Percentiles rank a stretch among this genome's conserved stretches.
Conservation (phyloP, 2,329 filamentous ascomycete species). For the Xylaria polymorpha region DNA sequence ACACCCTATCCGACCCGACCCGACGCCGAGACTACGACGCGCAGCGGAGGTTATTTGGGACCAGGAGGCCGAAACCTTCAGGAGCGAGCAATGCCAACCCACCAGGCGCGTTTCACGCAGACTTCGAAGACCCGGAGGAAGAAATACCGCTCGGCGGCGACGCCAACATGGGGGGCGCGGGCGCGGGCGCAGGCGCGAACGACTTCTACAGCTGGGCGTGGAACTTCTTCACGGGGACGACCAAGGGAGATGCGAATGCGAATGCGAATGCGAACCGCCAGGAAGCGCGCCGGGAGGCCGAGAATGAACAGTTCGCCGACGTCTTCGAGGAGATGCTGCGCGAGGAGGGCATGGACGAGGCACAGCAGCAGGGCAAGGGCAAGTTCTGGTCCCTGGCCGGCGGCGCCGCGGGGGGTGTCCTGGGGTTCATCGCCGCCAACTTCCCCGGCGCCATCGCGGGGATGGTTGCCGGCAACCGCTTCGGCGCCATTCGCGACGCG, state of each 20-base stretch:
- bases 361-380: slow-evolving; percentile 67
- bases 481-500: slow-evolving; percentile 90
- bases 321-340: slow-evolving; percentile 91
- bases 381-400: slow-evolving; percentile 91
- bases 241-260: slow-evolving; percentile 44
- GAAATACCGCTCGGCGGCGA: slow-evolving; percentile 57
- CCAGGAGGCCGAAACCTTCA: slow-evolving; percentile 55
- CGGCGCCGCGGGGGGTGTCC: slow-evolving; percentile 84
- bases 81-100: slow-evolving; percentile 48
- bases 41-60: slow-evolving; percentile 70
- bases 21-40: slow-evolving; percentile 87
- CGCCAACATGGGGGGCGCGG: slow-evolving; percentile 50
- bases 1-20: slow-evolving; percentile 82
- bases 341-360: slow-evolving; percentile 84
- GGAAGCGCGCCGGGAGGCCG: slow-evolving; percentile 64
- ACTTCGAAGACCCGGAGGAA: slow-evolving; percentile 60
- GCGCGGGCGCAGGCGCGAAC: slow-evolving; percentile 48
- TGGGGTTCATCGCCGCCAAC: slow-evolving; percentile 96
- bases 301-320: slow-evolving; percentile 86
- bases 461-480: slow-evolving; percentile 88
- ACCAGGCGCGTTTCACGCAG: slow-evolving; percentile 56
- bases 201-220: slow-evolving; percentile 80
- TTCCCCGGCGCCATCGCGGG: slow-evolving; percentile 89
- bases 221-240: slow-evolving; percentile 65
- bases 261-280: slow-evolving; percentile 54